Evolutionary conservation across 805 yeast genomes (phyloP), one percentile per base, ranked within the genome.

Genomic region (Sugiyamaella lignohabitans): DNA sequence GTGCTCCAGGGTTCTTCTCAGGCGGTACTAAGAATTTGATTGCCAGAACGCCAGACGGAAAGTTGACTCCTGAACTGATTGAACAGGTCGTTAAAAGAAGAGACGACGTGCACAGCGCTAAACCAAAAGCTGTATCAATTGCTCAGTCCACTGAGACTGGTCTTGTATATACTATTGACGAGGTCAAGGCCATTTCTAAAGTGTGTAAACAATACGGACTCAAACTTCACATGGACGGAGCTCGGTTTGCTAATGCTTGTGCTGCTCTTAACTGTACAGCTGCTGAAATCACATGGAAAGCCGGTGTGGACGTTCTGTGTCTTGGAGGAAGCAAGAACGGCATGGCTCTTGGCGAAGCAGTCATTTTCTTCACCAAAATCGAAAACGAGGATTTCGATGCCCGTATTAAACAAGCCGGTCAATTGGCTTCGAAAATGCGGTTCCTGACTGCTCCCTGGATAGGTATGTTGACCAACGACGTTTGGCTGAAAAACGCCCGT

Each of bases 181-280:
- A 42, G n/a, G 43, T 42, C 30, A 42, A 42, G 27, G 40, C 39
- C 5, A 30, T 42, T 21, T 42, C 45, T 4, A 36, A 2, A 17
- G 45, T 21, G 4, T 42, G 45, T 32, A 19, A 23, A 8, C 20
- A 30, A 35, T 30, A 30, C 37, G 40, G 40, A 16, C 18, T 42
- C 5, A 42, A 42, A 29, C 29, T 42, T 14, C 45, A 42, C 18
- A 42, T 42, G 45, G 45, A 42, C 11, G 45, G 45, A 32, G 45
- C 45, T 20, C 38, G 45, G 18, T 42, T 42, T 42, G 39, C 45
- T 6, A 42, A 42, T 32, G 45, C 45, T 3, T 20, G 24, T 42
- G 45, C 45, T 34, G 32, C 29, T 18, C 19, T 42, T 14, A 42
- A 42, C 3, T 42, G 45, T 17, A 30, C 22, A 17, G 38, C 45